Conservation (phyloP, 2,329 filamentous ascomycete species). For the Diplodia scrobiculata region DNA sequence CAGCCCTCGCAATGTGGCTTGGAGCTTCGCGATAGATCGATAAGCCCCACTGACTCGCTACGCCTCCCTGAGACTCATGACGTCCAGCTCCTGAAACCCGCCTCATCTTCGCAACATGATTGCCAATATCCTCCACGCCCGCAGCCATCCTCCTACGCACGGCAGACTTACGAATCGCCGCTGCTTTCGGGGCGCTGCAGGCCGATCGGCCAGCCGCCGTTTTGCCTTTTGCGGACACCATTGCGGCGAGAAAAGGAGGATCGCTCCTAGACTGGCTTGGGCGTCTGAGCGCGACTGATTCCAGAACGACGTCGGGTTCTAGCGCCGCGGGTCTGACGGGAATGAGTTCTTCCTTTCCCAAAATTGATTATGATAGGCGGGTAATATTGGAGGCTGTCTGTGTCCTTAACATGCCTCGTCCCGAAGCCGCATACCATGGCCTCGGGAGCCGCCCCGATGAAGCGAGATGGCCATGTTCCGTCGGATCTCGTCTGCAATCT, state of each 20-base stretch:
- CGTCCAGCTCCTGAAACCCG: slow-evolving; percentile 20
- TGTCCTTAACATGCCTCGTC: slow-evolving; percentile 21
- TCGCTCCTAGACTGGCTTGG: slow-evolving; percentile 7
- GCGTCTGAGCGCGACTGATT: slow-evolving; percentile 14
- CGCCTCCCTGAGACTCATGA: slow-evolving; percentile 17
- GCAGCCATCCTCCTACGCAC: not conserved
- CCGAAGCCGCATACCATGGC: slow-evolving; percentile 26
- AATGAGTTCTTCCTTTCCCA: slow-evolving; percentile 21
- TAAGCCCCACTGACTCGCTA: slow-evolving; percentile 23
- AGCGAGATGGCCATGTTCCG: slow-evolving; percentile 21
- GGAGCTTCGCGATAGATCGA: slow-evolving; percentile 11
- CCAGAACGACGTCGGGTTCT: slow-evolving; percentile 19
- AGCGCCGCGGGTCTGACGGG: slow-evolving; percentile 16
- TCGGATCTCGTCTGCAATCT: slow-evolving; percentile 8
- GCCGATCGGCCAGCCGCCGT: not conserved
- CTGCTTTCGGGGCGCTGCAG: not conserved
- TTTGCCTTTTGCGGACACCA: slow-evolving; percentile 9
- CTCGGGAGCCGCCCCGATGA: slow-evolving; percentile 14
- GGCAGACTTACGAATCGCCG: slow-evolving; percentile 14
- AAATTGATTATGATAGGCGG: slow-evolving; percentile 24
- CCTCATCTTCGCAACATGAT: slow-evolving; percentile 17
- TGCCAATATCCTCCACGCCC: slow-evolving; percentile 3
- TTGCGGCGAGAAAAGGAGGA: slow-evolving; percentile 21
- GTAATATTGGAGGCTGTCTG: slow-evolving; percentile 19
- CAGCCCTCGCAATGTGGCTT: not conserved